A percentile compares a stretch with the other conserved stretches of the same genome.
Evolutionary conservation across 441 rosid genomes (phyloP).

Genomic region (Gossypium schwendimanii): DNA sequence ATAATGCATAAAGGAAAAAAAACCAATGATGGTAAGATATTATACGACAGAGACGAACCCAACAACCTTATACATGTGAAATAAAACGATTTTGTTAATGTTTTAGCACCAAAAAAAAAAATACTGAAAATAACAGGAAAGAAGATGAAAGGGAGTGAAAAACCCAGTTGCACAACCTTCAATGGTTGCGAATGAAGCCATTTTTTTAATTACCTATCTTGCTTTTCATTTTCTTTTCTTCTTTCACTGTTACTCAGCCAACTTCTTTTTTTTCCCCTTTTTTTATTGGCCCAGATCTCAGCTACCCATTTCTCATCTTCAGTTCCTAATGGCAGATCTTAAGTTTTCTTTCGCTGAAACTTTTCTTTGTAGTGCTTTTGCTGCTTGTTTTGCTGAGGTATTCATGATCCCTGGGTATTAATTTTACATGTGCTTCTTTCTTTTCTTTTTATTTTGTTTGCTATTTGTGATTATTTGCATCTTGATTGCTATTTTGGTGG

Average conservation of each 20-base stretch:
- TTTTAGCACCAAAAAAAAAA: neutral
- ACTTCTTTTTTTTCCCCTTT: neutral
- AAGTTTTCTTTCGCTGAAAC: constrained; percentile 69
- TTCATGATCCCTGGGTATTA: constrained; percentile 6
- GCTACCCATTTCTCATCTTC: constrained; percentile 24
- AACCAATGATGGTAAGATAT: neutral
- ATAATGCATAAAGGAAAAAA: neutral
- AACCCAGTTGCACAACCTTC: constrained; percentile 2
- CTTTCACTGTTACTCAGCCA: neutral
- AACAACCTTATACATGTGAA: neutral
- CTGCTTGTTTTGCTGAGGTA: constrained; percentile 98
- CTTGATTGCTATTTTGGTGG: neutral
- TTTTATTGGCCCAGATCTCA: constrained; percentile 13
- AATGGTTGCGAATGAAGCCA: constrained; percentile 23
- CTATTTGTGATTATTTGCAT: neutral
- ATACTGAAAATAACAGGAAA: neutral
- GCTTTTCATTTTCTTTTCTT: neutral
- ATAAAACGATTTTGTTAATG: neutral
- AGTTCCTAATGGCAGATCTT: constrained; percentile 60
- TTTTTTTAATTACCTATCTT: neutral
- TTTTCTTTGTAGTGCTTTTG: constrained; percentile 86
- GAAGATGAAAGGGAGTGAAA: neutral
- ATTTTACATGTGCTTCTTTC: neutral
- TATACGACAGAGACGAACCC: neutral
- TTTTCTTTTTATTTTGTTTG: neutral